These are phyloP conservation scores for Epichloe gansuensis DNA, from an alignment of 2,329 filamentous ascomycete species.

Conservation along the genomic window DNA sequence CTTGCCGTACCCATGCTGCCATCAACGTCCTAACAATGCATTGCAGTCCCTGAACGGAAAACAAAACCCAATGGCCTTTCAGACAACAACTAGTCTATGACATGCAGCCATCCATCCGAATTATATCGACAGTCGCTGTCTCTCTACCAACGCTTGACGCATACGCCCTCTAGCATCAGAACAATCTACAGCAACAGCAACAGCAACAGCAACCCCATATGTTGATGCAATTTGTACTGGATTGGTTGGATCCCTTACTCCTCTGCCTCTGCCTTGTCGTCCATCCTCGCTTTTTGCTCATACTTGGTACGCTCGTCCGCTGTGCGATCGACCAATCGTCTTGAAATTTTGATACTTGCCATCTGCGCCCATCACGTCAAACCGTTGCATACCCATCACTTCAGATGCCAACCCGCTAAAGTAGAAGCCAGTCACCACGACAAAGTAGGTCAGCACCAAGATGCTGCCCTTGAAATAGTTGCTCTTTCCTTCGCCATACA, in stretches of 20 bases:
- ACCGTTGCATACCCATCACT: slow-evolving; percentile 32
- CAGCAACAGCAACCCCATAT: background rate
- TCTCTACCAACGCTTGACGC: background rate
- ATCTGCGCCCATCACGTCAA: slow-evolving; percentile 39
- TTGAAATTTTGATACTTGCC: slow-evolving; percentile 39
- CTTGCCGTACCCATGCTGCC: background rate
- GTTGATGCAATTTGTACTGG: background rate
- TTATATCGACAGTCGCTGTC: background rate
- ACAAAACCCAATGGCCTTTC: background rate
- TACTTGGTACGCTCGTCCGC: slow-evolving; percentile 15
- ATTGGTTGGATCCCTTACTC: background rate
- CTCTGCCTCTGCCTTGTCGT: background rate
- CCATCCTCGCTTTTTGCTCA: background rate
- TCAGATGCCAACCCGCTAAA: slow-evolving; percentile 50
- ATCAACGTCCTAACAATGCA: slow-evolving; percentile 2
- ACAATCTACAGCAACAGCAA: background rate
- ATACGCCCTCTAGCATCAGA: background rate
- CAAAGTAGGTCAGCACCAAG: slow-evolving; percentile 80
- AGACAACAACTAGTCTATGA: background rate
- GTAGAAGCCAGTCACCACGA: slow-evolving; percentile 86
- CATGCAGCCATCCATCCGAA: background rate
- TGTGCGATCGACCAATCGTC: slow-evolving; percentile 35
- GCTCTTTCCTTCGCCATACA: slow-evolving; percentile 97
- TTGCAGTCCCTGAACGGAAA: background rate
- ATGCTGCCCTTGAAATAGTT: slow-evolving; percentile 99